These are phyloP conservation scores for Trichoderma oligosporum DNA, from an alignment of 2,329 filamentous ascomycete genomes.

Conservation along the genomic window DNA sequence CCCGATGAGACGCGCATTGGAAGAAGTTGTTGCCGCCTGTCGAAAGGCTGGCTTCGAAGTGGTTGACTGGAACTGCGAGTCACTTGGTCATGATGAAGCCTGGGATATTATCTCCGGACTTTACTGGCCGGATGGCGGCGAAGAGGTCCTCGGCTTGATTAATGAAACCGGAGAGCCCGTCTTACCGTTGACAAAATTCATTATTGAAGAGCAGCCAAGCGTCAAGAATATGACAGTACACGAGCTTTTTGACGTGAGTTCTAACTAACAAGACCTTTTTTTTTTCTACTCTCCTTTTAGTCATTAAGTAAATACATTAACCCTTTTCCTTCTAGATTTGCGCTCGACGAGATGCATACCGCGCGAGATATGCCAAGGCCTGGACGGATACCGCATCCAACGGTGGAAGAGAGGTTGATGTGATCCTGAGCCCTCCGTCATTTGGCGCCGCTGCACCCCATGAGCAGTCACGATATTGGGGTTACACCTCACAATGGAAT, in stretches of 20 bases:
- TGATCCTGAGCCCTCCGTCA: constrained; percentile 34
- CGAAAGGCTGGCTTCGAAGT: constrained; percentile 48
- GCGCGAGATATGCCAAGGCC: constrained; percentile 9
- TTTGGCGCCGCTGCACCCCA: constrained; percentile 49
- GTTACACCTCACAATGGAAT: constrained; percentile 63
- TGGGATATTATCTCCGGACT: constrained; percentile 28
- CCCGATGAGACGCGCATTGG: constrained; percentile 54
- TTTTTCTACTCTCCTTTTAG: background rate
- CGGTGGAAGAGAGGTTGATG: constrained; percentile 9
- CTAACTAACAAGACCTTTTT: too few relatives aligned
- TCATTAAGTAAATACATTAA: background rate
- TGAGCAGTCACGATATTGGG: constrained; percentile 49
- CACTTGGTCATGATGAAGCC: constrained; percentile 47
- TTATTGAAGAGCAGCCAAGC: constrained; percentile 10
- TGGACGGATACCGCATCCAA: constrained; percentile 11
- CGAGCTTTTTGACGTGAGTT: constrained; percentile 10
- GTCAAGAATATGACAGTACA: constrained; percentile 9
- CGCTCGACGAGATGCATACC: constrained; percentile 9
- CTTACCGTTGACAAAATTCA: constrained; percentile 8
- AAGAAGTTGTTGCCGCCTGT: constrained; percentile 50
- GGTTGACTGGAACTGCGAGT: constrained; percentile 49
- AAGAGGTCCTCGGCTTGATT: constrained; percentile 26
- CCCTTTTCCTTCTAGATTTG: background rate
- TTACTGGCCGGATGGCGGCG: constrained; percentile 10
- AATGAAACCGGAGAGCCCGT: constrained; percentile 33